Evolutionary conservation across 192 early-diverging fungal genomes (phyloP).

Genomic region (Funneliformis geosporum): DNA sequence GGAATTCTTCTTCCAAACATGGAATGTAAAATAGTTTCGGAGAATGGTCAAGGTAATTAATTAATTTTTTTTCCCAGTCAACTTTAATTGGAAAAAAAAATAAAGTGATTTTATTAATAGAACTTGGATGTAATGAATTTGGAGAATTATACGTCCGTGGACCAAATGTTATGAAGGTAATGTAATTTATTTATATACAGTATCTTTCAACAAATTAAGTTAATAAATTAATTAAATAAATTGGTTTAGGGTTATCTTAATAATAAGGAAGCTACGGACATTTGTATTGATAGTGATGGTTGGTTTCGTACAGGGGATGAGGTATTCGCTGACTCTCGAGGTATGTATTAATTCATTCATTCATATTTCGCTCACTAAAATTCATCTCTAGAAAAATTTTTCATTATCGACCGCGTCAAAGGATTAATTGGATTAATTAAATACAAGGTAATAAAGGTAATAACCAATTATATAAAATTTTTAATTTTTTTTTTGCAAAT

Average conservation of each 20-base stretch:
- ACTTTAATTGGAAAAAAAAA: neutral
- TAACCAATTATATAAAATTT: slow-evolving; percentile 44
- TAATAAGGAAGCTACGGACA: slow-evolving; percentile 71
- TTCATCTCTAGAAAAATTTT: slow-evolving; percentile 44
- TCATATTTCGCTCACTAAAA: neutral
- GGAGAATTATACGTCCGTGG: slow-evolving; percentile 91
- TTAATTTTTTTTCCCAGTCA: neutral
- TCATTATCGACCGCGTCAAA: slow-evolving; percentile 79
- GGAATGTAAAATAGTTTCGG: slow-evolving; percentile 75
- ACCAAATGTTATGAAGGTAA: slow-evolving; percentile 80
- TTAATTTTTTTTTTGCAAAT: neutral
- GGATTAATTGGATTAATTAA: slow-evolving; percentile 96
- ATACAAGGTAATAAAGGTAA: slow-evolving; percentile 85
- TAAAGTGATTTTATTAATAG: slow-evolving; percentile 26
- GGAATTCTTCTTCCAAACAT: slow-evolving; percentile 74
- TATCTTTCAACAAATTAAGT: too few species aligned
- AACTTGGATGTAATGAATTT: slow-evolving; percentile 50
- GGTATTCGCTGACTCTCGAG: slow-evolving; percentile 61
- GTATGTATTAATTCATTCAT: slow-evolving; percentile 41
- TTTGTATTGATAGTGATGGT: slow-evolving; percentile 70
- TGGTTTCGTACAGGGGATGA: slow-evolving; percentile 88
- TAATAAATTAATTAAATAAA: neutral
- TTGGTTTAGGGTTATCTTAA: slow-evolving; percentile 65
- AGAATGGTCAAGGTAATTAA: slow-evolving; percentile 53
- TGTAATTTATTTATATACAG: too few species aligned